Percentiles rank a stretch among this genome's conserved stretches.
Evolutionary conservation across 345 rosid species (phyloP).

Genomic region (Kernera saxatilis): DNA sequence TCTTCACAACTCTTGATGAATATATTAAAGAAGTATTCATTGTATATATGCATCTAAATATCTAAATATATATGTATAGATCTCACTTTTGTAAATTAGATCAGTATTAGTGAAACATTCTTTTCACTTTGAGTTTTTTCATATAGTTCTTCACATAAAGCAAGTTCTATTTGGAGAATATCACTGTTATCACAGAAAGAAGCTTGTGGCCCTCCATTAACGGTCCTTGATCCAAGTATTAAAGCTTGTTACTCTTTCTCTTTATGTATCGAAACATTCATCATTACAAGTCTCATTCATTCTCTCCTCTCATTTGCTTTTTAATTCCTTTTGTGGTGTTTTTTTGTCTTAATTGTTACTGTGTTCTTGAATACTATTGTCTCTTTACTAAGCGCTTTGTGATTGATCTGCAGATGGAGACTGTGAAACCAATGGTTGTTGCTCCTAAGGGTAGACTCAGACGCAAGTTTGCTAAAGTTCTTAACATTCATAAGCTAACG

Average conservation of each 20-base stretch:
- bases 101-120: constrained; percentile 5
- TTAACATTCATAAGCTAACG: constrained; percentile 46
- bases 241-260: constrained; percentile 40
- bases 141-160: constrained; percentile 18
- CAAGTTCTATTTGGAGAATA: constrained; percentile 21
- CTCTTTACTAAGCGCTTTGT: neutral
- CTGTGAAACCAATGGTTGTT: constrained; percentile 51
- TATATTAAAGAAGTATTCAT: neutral
- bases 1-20: constrained; percentile 14
- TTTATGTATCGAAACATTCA: constrained; percentile 11
- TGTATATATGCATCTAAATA: neutral
- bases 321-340: constrained; percentile 10
- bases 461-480: constrained; percentile 67
- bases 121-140: constrained; percentile 8
- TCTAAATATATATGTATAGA: neutral
- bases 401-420: constrained; percentile 56
- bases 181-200: constrained; percentile 10
- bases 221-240: constrained; percentile 51
- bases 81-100: constrained; percentile 3
- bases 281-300: constrained; percentile 1
- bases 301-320: constrained; percentile 1
- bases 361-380: constrained; percentile 17
- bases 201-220: constrained; percentile 29
- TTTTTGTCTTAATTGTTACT: constrained; percentile 17
- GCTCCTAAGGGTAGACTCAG: constrained; percentile 64